Base-by-base conservation (phyloP, 2,329 filamentous ascomycete genomes). In the Aureobasidium uvarum region DNA sequence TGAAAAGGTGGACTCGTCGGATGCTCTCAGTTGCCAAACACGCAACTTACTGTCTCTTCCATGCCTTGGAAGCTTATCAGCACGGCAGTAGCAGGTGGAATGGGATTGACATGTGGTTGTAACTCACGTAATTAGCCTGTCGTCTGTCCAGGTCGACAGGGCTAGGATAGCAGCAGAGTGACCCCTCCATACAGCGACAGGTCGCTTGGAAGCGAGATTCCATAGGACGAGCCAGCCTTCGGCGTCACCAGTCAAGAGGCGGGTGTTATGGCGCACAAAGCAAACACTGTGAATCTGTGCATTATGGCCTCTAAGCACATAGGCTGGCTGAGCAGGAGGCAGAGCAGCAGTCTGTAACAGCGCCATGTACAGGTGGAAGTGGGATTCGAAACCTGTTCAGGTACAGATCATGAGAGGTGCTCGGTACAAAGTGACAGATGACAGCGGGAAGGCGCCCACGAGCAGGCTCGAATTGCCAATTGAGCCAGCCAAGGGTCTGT, bases 151-250 rank as follows among this genome's bases (percentile, higher is more conserved):
- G 41, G 82, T 86, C 54, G 83, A 83, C 46, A 95, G 81, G 4
- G 88, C 90, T 18, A 98, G 81, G 33, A 98, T 87, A 23, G 91
- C 85, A 39, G 85, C 89, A 51, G 86, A 81, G 75, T 99, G 95
- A 1, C 92, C 90, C 72, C 85, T 88, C 95, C 95, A 99, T 3
- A 95, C 91, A 1, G 89, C 91, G 10, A 86, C 82, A 0, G 94
- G 86, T 39, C 95, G 85, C 81, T 96, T 93, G 60, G 88, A 90
- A 31, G 88, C 84, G 45, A 96, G 80, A 74, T 91, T 89, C 95
- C 95, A 99, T 25, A 92, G 79, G 7, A 96, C 84, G 39, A 96
- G 82, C 83, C 89, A 97, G 66, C 95, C 95, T 48, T 96, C 90
- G 10, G 92, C 90, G 77, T 99, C 95, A 41, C 90, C 94, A 0